Conservation (phyloP, 805 yeast genomes). For the Debaryomyces maramus region DNA sequence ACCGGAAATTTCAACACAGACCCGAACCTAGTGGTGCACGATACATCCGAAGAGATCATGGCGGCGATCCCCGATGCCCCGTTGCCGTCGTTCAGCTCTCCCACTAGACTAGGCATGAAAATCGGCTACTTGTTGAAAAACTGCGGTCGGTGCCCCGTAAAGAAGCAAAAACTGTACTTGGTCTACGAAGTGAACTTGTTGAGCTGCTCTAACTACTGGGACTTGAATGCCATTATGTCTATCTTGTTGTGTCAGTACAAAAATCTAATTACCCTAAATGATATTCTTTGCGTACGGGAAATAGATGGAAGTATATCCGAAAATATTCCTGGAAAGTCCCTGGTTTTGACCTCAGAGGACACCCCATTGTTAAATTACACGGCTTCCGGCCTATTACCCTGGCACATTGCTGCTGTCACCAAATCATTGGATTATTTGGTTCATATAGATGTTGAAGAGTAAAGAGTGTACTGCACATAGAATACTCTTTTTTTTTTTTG, state of each 20-base stretch:
- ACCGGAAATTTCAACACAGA: not conserved
- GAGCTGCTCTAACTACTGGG: conserved; percentile 71
- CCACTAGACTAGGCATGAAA: conserved; percentile 66
- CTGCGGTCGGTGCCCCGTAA: conserved; percentile 5
- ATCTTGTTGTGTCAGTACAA: conserved; percentile 60
- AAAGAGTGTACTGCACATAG: conserved; percentile 9
- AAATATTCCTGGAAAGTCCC: conserved; percentile 1
- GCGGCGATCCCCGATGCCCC: conserved; percentile 62
- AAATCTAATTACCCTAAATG: conserved; percentile 48
- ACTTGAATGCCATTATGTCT: conserved; percentile 53
- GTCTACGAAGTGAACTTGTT: conserved; percentile 65
- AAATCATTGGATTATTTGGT: conserved; percentile 58
- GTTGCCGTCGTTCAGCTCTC: conserved; percentile 68
- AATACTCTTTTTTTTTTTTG: not conserved
- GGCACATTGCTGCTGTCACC: conserved; percentile 71
- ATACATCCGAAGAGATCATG: conserved; percentile 50
- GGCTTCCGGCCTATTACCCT: conserved; percentile 51
- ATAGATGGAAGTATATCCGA: conserved; percentile 16
- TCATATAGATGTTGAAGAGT: conserved; percentile 53
- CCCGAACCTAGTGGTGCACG: conserved; percentile 34
- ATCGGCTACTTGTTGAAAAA: conserved; percentile 65
- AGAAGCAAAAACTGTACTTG: conserved; percentile 16
- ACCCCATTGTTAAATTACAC: conserved; percentile 8
- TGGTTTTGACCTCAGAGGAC: conserved; percentile 4
- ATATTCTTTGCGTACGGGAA: conserved; percentile 34